A percentile compares a stretch with the other conserved stretches of the same genome.
Conservation (phyloP, 495 filamentous ascomycete species). For the Lepraria neglecta region DNA sequence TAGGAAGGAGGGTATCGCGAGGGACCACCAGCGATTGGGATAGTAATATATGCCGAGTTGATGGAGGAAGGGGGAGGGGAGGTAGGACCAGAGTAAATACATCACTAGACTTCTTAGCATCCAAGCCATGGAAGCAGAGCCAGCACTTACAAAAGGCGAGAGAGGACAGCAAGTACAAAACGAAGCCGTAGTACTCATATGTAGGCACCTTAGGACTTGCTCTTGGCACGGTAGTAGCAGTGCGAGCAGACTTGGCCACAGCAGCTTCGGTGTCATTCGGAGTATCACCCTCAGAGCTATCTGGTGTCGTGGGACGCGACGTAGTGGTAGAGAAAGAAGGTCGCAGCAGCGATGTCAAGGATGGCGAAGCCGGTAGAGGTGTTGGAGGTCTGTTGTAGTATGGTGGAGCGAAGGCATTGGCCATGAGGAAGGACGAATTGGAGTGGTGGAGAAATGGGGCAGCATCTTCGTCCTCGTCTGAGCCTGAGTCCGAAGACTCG, state of each 20-base stretch:
- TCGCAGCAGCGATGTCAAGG: slow-evolving; percentile 88
- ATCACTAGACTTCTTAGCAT: slow-evolving; percentile 47
- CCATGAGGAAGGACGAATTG: slow-evolving; percentile 35
- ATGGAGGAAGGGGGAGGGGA: slow-evolving; percentile 85
- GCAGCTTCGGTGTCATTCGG: slow-evolving; percentile 56
- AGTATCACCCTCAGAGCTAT: slow-evolving; percentile 78
- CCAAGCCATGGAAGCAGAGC: not conserved
- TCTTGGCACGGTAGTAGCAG: slow-evolving; percentile 69
- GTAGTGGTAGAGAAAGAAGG: slow-evolving; percentile 62
- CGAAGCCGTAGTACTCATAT: slow-evolving; percentile 99
- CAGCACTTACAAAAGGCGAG: slow-evolving; percentile 56
- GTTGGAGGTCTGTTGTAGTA: slow-evolving; percentile 86
- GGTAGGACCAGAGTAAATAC: slow-evolving; percentile 90
- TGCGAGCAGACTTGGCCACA: slow-evolving; percentile 56
- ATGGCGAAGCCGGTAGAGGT: slow-evolving; percentile 87
- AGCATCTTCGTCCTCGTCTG: slow-evolving; percentile 9
- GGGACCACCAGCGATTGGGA: slow-evolving; percentile 92
- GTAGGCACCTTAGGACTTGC: slow-evolving; percentile 91
- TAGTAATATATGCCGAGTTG: slow-evolving; percentile 95
- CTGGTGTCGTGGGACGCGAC: slow-evolving; percentile 83
- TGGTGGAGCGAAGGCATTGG: slow-evolving; percentile 67
- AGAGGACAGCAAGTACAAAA: slow-evolving; percentile 79
- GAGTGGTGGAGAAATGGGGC: slow-evolving; percentile 25
- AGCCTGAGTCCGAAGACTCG: slow-evolving; percentile 13
- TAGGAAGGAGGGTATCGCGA: slow-evolving; percentile 83